phyloP scores from a whole-genome alignment of 163 green algal species.

The Scenedesmus sp. region DNA sequence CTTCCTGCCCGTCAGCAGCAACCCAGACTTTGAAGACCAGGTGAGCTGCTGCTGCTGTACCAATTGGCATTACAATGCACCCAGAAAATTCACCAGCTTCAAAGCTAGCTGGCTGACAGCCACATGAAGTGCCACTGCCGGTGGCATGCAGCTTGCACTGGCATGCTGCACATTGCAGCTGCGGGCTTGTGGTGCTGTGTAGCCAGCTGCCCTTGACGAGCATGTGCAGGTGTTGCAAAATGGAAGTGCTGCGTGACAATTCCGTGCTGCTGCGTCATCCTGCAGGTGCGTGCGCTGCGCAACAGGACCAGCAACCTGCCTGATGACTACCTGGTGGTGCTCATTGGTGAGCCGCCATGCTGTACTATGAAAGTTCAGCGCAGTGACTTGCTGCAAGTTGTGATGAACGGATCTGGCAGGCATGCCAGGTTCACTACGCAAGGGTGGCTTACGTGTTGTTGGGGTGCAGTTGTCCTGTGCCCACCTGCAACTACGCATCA shows the following conservation, averaged over 20 bases:
- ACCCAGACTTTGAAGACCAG: conserved; percentile 93
- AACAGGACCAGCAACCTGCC: conserved; percentile 86
- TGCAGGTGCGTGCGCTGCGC: conserved; percentile 86
- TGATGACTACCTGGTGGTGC: conserved; percentile 96
- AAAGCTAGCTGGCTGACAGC: not conserved
- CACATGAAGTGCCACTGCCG: not conserved
- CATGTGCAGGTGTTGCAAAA: not conserved
- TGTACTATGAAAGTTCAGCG: not conserved
- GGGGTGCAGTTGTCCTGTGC: too few relatives aligned
- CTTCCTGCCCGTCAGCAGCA: conserved; percentile 92
- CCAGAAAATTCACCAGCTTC: too few relatives aligned
- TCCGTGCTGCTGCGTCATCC: not conserved
- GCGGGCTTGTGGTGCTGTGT: too few relatives aligned
- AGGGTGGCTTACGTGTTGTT: too few relatives aligned
- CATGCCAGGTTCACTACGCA: too few relatives aligned
- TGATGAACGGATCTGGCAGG: too few relatives aligned
- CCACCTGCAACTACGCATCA: too few relatives aligned
- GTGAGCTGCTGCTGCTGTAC: conserved; percentile 56
- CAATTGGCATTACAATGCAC: not conserved
- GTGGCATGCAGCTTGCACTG: not conserved
- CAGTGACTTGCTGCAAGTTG: too few relatives aligned
- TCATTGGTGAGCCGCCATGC: conserved; percentile 76
- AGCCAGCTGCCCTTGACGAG: too few relatives aligned
- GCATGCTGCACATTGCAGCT: too few relatives aligned
- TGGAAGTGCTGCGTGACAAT: not conserved